Evolutionary conservation across 192 early-diverging fungal genomes (phyloP), one percentile per base, ranked within the genome.

Genomic region (Linnemannia elongata): DNA sequence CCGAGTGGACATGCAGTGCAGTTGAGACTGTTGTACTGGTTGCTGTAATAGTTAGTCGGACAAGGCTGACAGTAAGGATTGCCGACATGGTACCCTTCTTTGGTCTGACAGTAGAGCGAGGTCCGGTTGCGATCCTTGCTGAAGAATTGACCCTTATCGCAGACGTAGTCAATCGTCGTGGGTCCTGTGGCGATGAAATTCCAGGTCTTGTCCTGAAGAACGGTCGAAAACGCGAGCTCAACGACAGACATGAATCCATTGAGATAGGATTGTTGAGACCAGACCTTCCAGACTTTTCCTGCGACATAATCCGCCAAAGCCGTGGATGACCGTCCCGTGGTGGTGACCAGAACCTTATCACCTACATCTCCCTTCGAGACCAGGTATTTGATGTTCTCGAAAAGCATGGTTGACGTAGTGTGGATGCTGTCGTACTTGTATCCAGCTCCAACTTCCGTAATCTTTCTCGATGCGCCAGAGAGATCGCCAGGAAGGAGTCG

Each of bases 191-290:
- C 60, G 72, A 87, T 81, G 41, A 78, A 81, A 8, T 81, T 13
- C 85, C 85, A 87, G 1, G 75, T 13, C 35, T 81, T 87, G 76
- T 87, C 72, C 72, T 87, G 85, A 8, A 87, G 15, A 12, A 52
- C 45, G 17, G 85, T 77, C 10, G 85, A 78, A 13, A 87, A 27
- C 7, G 85, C 85, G 6, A 87, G 79, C 72, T 87, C 76, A 70
- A 81, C 71, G 33, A 87, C 85, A 0, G 85, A 63, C 76, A 87
- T 78, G 52, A 81, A 87, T 39, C 85, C 85, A 18, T 69, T 87
- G 17, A 87, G 47, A 54, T 87, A 87, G 47, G 85, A 87, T 39
- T 87, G 85, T 49, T 87, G 79, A 0, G 85, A 81, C 85, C 85
- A 87, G 13, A 87, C 66, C 60, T 75, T 81, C 39, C 55, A 24